These are phyloP conservation scores for Leishmania tarentolae DNA, from an alignment of 208 protist species.

Conservation along the genomic window DNA sequence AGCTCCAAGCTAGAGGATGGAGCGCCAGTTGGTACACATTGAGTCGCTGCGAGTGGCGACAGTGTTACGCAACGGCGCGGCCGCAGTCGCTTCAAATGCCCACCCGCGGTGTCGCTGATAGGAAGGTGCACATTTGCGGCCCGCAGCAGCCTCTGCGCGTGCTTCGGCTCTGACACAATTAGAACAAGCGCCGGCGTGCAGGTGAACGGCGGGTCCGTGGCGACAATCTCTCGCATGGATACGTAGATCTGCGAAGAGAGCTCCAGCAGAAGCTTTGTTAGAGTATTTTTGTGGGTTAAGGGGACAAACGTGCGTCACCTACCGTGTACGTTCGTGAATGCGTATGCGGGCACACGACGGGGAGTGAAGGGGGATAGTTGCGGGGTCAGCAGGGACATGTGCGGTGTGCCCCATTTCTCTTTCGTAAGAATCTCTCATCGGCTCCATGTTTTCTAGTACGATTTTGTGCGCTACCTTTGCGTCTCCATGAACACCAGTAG, in stretches of 20 bases:
- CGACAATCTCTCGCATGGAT: slow-evolving; percentile 57
- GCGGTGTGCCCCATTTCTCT: neutral
- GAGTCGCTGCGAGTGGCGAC: neutral
- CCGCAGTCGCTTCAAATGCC: slow-evolving; percentile 84
- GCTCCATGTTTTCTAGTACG: too few species aligned
- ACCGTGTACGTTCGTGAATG: neutral
- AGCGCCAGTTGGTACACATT: neutral
- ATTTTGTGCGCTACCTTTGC: too few species aligned
- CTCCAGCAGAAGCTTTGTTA: neutral
- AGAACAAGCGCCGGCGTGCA: slow-evolving; percentile 49
- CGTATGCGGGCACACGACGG: neutral
- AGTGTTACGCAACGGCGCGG: neutral
- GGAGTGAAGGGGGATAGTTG: neutral
- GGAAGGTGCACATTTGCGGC: slow-evolving; percentile 66
- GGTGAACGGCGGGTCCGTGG: slow-evolving; percentile 42
- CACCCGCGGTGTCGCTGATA: slow-evolving; percentile 22
- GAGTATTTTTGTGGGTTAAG: neutral
- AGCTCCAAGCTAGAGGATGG: slow-evolving; percentile 4
- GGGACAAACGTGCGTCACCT: neutral
- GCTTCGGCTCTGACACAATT: slow-evolving; percentile 38
- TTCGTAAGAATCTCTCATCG: too few species aligned
- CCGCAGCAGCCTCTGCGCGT: slow-evolving; percentile 48
- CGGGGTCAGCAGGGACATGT: neutral
- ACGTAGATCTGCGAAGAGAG: neutral
- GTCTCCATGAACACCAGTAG: too few species aligned